phyloP scores from a whole-genome alignment of 306 rosid species.

The Sicyos edulis region DNA sequence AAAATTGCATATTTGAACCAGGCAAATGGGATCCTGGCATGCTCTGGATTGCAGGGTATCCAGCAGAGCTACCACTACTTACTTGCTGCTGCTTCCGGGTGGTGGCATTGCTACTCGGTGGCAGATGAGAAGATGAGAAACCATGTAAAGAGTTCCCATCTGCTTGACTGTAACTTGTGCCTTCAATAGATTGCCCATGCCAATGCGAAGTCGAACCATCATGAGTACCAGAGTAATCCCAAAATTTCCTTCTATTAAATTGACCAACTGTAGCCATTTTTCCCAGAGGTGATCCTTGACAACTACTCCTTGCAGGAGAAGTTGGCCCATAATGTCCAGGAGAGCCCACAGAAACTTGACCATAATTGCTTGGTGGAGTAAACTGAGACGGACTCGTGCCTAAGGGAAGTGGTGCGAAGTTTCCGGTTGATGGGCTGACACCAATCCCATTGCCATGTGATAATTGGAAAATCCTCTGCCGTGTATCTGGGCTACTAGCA shows the following conservation, averaged over 20 bases:
- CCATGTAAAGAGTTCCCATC: conserved; percentile 70
- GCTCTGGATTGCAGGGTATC: conserved; percentile 47
- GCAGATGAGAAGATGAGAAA: conserved; percentile 64
- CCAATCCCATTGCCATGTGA: conserved; percentile 84
- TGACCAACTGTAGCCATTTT: conserved; percentile 81
- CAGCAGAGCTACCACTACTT: conserved; percentile 43
- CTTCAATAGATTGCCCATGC: conserved; percentile 66
- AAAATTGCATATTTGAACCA: conserved; percentile 41
- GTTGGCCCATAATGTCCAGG: conserved; percentile 94
- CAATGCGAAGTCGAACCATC: conserved; percentile 63
- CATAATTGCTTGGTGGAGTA: conserved; percentile 80
- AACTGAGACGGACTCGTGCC: conserved; percentile 98
- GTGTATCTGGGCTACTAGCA: conserved; percentile 92
- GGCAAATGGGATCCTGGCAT: conserved; percentile 40
- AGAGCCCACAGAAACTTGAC: conserved; percentile 77
- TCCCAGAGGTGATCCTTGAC: conserved; percentile 92
- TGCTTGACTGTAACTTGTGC: conserved; percentile 41
- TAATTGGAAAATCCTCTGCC: conserved; percentile 66
- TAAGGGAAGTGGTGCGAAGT: conserved; percentile 85
- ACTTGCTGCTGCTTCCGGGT: conserved; percentile 74
- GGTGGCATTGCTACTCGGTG: conserved; percentile 46
- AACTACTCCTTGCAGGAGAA: conserved; percentile 90
- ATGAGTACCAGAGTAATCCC: conserved; percentile 81
- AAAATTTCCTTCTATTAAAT: conserved; percentile 74
- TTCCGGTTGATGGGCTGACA: conserved; percentile 82